Base-by-base conservation (phyloP, 305 asterid species). In the Plantago coronopus region DNA sequence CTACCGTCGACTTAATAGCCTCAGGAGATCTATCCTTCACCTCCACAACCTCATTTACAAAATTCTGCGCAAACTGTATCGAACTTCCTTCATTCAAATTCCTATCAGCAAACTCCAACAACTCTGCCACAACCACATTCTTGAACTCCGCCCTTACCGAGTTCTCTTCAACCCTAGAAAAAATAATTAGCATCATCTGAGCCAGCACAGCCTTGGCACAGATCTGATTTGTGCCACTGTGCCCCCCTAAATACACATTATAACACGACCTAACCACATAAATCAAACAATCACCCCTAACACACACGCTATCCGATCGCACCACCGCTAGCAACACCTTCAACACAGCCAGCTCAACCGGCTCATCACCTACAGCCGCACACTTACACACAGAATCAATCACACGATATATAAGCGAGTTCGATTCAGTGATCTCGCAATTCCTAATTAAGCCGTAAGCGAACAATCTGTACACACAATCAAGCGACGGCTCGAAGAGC, bases 131-230 rank as follows among this genome's bases (percentile, higher is more conserved):
- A 51, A 90, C 78, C 5, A 82, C 90, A 48, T 80, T 83, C 73
- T 76, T 81, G 64, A 89, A 75, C 54, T 79, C 71, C 50, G 77
- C 85, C 12, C 64, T 59, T 82, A 76, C 68, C 62, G 89, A 78
- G 62, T 89, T 81, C 66, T 80, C 85, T 78, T 89, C 96, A 13
- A 74, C 94, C 68, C 99, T 78, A 67, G 94, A 68, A 87, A 89
- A 93, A 59, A 89, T 78, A 73, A 89, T 79, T 67, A 89, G 59
- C 96, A 89, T 87, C 95, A 89, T 93, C 81, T 93, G 99, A 13
- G 97, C 94, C 54, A 93, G 91, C 66, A 89, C 89, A 22, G 96
- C 73, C 82, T 93, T 93, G 3, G 99, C 99, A 75, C 99, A 93
- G 81, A 93, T 89, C 88, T 93, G 99, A 79, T 89, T 89, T 77